Evolutionary conservation across 1,139 yeast species (phyloP).

Genomic region (Nadsonia commutata): DNA sequence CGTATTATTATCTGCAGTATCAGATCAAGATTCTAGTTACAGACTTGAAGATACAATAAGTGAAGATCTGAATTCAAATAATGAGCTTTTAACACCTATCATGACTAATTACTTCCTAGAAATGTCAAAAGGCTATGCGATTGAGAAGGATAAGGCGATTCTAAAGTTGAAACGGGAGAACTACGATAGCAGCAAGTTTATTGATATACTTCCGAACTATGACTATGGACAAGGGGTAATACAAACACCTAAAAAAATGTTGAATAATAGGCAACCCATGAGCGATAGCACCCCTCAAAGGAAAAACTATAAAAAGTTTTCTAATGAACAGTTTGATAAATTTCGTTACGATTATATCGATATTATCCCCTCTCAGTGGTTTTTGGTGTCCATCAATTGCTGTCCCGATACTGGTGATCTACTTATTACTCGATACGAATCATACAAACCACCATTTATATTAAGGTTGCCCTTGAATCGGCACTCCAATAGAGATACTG

Average conservation of each 20-base stretch:
- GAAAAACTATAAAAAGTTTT: conserved; percentile 5
- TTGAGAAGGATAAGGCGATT: conserved; percentile 3
- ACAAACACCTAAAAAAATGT: conserved; percentile 7
- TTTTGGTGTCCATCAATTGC: conserved; percentile 47
- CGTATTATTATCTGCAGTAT: conserved; percentile 20
- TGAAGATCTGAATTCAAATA: neutral
- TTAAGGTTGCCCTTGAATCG: conserved; percentile 49
- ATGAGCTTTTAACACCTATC: conserved; percentile 3
- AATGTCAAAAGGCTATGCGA: conserved; percentile 9
- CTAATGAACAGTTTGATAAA: conserved; percentile 9
- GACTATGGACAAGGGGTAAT: conserved; percentile 9
- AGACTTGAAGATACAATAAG: neutral
- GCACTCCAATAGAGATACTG: conserved; percentile 32
- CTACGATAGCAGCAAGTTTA: conserved; percentile 9
- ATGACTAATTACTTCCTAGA: conserved; percentile 7
- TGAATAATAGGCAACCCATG: conserved; percentile 5
- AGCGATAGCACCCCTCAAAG: conserved; percentile 8
- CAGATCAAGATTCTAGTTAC: neutral
- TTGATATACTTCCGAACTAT: conserved; percentile 14
- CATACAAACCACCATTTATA: conserved; percentile 29
- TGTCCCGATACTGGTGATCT: conserved; percentile 46
- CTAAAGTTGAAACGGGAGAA: conserved; percentile 4
- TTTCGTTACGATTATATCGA: conserved; percentile 11
- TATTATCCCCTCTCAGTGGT: conserved; percentile 37
- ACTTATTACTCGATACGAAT: conserved; percentile 33